phyloP scores from a whole-genome alignment of 192 early-diverging fungal species.

The Entomortierella parvispora region DNA sequence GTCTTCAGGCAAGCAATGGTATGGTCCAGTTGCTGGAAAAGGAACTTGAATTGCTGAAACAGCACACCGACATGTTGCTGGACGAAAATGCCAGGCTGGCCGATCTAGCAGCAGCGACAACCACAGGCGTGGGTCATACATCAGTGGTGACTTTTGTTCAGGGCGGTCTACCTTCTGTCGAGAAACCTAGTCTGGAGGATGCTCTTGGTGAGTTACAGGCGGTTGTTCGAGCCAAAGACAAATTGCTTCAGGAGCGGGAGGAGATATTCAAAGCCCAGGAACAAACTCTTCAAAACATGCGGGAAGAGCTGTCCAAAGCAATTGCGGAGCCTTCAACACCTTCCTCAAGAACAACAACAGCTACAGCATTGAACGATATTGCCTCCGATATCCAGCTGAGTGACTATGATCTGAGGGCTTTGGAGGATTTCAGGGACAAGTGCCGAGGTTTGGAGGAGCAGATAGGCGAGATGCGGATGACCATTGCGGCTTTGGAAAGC shows the following conservation, averaged over 20 bases:
- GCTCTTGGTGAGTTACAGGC: slow-evolving; percentile 25
- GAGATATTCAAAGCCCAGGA: slow-evolving; percentile 25
- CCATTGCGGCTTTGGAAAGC: slow-evolving; percentile 34
- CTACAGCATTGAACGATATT: neutral
- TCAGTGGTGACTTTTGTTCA: neutral
- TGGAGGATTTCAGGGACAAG: slow-evolving; percentile 38
- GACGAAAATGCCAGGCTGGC: slow-evolving; percentile 46
- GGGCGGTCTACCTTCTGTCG: neutral
- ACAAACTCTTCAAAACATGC: neutral
- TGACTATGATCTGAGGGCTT: slow-evolving; percentile 21
- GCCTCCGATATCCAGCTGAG: neutral
- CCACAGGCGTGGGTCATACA: neutral
- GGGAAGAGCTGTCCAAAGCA: neutral
- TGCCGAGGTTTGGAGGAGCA: slow-evolving; percentile 40
- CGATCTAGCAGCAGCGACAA: slow-evolving; percentile 21
- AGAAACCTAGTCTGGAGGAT: slow-evolving; percentile 11
- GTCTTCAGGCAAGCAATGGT: slow-evolving; percentile 33
- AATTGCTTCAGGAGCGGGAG: slow-evolving; percentile 26
- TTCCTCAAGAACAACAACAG: neutral
- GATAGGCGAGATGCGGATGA: slow-evolving; percentile 45
- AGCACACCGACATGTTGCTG: slow-evolving; percentile 39
- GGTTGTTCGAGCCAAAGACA: slow-evolving; percentile 42
- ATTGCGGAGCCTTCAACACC: neutral
- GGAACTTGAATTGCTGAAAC: slow-evolving; percentile 48
- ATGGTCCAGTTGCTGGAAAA: slow-evolving; percentile 47